Evolutionary conservation across 352 stramenopile genomes (phyloP).

Genomic region (Phytophthora brassicae): DNA sequence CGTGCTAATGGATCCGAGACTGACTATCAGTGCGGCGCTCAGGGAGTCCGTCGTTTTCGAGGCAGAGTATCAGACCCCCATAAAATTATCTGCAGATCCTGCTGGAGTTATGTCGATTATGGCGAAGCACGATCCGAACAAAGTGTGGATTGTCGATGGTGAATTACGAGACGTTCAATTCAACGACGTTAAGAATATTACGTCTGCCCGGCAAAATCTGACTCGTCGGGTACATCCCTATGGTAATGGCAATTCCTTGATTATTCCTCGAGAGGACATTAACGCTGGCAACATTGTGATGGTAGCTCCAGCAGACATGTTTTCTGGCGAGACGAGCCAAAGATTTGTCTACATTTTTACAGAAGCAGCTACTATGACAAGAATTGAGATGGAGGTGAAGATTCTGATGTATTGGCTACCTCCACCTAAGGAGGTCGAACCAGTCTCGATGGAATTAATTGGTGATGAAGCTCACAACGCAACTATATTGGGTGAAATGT

Average conservation of each 20-base stretch:
- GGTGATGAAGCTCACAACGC: constrained; percentile 16
- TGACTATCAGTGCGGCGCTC: not conserved
- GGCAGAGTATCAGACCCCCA: constrained; percentile 14
- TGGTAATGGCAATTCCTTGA: not conserved
- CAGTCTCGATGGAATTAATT: constrained; percentile 13
- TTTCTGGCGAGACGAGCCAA: constrained; percentile 8
- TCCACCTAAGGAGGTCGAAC: constrained; percentile 16
- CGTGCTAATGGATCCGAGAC: constrained; percentile 9
- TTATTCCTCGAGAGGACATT: constrained; percentile 14
- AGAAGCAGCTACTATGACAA: constrained; percentile 9
- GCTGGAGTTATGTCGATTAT: constrained; percentile 1
- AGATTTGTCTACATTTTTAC: constrained; percentile 28
- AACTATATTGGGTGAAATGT: not conserved
- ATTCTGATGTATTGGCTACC: constrained; percentile 22
- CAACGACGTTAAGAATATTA: constrained; percentile 11
- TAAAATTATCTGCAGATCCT: constrained; percentile 19
- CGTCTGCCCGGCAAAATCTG: constrained; percentile 8
- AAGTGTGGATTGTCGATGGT: constrained; percentile 7
- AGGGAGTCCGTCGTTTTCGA: constrained; percentile 13
- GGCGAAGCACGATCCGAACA: not conserved
- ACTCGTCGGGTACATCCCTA: not conserved
- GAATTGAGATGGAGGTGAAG: constrained; percentile 16
- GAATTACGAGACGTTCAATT: constrained; percentile 14
- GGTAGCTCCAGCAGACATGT: constrained; percentile 11
- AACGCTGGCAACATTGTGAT: constrained; percentile 1